A percentile compares a stretch with the other conserved stretches of the same genome.
Conservation (phyloP, 352 stramenopile species). For the Globisporangium solare region DNA sequence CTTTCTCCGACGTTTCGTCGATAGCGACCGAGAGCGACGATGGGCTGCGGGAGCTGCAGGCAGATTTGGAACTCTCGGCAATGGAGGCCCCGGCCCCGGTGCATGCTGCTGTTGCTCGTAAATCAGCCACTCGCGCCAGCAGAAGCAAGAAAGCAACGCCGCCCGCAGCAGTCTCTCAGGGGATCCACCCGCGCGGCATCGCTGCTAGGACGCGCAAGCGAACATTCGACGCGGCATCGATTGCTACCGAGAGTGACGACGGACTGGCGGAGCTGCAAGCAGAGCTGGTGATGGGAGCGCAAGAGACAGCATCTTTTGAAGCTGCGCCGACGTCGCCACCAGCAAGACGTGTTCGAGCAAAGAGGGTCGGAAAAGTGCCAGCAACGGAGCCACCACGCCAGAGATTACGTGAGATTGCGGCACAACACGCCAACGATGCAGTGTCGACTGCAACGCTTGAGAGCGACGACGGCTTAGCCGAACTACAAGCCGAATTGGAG, state of each 20-base stretch:
- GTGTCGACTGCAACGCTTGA: slow-evolving; percentile 18
- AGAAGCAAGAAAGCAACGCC: neutral
- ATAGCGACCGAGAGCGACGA: slow-evolving; percentile 25
- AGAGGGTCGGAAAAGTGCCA: too few relatives aligned
- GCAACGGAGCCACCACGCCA: too few relatives aligned
- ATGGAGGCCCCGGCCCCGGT: neutral
- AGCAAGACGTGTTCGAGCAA: too few relatives aligned
- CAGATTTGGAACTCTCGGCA: slow-evolving; percentile 16
- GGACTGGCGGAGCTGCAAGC: slow-evolving; percentile 4
- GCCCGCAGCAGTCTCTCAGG: neutral
- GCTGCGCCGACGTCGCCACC: too few relatives aligned
- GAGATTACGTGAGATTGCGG: neutral
- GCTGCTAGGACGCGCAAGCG: slow-evolving; percentile 1
- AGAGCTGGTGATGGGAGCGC: slow-evolving; percentile 3
- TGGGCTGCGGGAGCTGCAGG: slow-evolving; percentile 27
- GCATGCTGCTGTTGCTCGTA: slow-evolving; percentile 1
- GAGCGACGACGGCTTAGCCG: slow-evolving; percentile 23
- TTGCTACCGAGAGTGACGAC: slow-evolving; percentile 1
- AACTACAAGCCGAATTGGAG: slow-evolving; percentile 29
- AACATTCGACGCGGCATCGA: neutral
- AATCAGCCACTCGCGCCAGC: neutral
- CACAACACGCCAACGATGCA: slow-evolving; percentile 5
- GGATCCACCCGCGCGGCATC: slow-evolving; percentile 4
- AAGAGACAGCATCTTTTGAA: too few relatives aligned
- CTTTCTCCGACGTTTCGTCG: slow-evolving; percentile 13